These are phyloP conservation scores for Laetiporus sulphureus DNA, from an alignment of 1,284 basidiomycete species.

Conservation along the genomic window DNA sequence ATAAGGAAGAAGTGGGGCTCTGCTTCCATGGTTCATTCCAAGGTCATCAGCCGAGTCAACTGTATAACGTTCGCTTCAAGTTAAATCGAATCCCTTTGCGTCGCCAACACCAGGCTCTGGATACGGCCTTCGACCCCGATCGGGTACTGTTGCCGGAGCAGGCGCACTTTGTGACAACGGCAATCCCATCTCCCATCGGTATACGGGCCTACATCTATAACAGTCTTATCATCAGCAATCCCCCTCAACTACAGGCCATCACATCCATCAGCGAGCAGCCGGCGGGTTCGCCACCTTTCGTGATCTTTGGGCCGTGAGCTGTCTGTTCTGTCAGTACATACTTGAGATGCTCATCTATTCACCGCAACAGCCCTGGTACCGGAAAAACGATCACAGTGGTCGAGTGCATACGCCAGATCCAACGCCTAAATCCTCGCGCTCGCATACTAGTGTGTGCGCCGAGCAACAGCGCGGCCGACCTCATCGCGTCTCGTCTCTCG, in stretches of 20 bases:
- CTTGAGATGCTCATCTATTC: background rate
- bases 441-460: slow-evolving; percentile 56
- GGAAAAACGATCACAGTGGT: slow-evolving; percentile 66
- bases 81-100: slow-evolving; percentile 44
- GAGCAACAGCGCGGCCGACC: slow-evolving; percentile 50
- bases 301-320: slow-evolving; percentile 60
- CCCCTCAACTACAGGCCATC: slow-evolving; percentile 46
- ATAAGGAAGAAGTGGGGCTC: slow-evolving; percentile 43
- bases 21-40: slow-evolving; percentile 41
- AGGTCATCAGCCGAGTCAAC: background rate
- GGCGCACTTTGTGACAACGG: slow-evolving; percentile 17
- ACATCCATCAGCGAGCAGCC: slow-evolving; percentile 36
- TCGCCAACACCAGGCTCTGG: slow-evolving; percentile 52
- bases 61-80: slow-evolving; percentile 41
- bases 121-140: slow-evolving; percentile 34
- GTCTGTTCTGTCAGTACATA: background rate
- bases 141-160: slow-evolving; percentile 34
- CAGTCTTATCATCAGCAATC: slow-evolving; percentile 26
- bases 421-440: slow-evolving; percentile 33
- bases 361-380: slow-evolving; percentile 36
- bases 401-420: slow-evolving; percentile 53
- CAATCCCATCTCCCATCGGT: background rate
- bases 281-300: slow-evolving; percentile 45
- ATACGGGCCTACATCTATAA: slow-evolving; percentile 5
- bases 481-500: slow-evolving; percentile 46